phyloP scores from a whole-genome alignment of 768 basidiomycete genomes.

The Rhodotorula paludigena region DNA sequence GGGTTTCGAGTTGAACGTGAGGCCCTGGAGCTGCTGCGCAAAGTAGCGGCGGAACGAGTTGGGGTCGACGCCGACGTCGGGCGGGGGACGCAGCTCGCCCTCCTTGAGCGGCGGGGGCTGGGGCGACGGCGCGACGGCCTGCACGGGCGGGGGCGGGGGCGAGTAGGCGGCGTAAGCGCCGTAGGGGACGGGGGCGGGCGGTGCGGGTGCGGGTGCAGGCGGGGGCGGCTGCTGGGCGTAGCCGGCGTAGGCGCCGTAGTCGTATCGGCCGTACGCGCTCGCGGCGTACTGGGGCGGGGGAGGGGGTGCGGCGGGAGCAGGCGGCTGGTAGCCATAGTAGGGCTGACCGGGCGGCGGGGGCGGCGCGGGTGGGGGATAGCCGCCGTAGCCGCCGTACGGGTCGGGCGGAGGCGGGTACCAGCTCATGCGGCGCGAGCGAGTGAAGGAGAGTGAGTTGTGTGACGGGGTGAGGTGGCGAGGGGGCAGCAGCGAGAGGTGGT shows the following conservation, averaged over 20 bases:
- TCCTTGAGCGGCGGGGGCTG: constrained; percentile 48
- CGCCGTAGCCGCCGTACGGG: constrained; percentile 2
- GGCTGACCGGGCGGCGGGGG: not conserved
- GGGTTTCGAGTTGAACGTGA: constrained; percentile 90
- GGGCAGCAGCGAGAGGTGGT: not conserved
- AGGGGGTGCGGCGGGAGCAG: not conserved
- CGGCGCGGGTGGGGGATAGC: not conserved
- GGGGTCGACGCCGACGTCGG: constrained; percentile 52
- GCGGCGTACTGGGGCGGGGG: not conserved
- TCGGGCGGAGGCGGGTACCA: constrained; percentile 7
- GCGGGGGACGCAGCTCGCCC: constrained; percentile 28
- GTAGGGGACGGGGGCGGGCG: constrained; percentile 41
- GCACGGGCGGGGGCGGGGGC: constrained; percentile 52
- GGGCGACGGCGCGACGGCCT: constrained; percentile 24
- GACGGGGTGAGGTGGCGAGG: not conserved
- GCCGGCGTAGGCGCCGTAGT: constrained; percentile 14
- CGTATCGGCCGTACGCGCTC: constrained; percentile 21
- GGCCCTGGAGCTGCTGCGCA: constrained; percentile 63
- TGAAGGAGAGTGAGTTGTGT: not conserved
- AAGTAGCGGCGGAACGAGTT: constrained; percentile 75
- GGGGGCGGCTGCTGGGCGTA: constrained; percentile 3
- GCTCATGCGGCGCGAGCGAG: not conserved
- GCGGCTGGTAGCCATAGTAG: constrained; percentile 11
- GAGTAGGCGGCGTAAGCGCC: constrained; percentile 47
- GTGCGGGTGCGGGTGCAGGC: not conserved